Evolutionary conservation across 202 grass and related monocot species (phyloP).

Genomic region (Elaeis oleifera): DNA sequence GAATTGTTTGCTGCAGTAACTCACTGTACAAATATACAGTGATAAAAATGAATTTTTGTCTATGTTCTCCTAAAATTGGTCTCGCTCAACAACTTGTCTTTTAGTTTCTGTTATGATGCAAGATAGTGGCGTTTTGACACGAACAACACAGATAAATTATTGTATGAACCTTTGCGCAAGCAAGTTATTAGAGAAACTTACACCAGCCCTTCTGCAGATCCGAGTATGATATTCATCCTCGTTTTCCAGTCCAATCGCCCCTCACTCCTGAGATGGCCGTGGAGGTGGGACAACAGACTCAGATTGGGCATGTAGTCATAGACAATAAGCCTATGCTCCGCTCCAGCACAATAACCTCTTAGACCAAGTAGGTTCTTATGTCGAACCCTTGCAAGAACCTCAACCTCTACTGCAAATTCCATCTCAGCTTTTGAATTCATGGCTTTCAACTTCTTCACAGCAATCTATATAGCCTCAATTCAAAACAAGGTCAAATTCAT

Average conservation of each 20-base stretch:
- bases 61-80: too few relatives aligned
- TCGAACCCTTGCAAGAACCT: constrained; percentile 61
- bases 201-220: constrained; percentile 64
- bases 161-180: too few relatives aligned
- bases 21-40: too few relatives aligned
- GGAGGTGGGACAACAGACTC: constrained; percentile 70
- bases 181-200: constrained; percentile 9
- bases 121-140: too few relatives aligned
- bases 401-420: constrained; percentile 70
- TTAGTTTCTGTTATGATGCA: too few relatives aligned
- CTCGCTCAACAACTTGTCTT: too few relatives aligned
- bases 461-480: constrained; percentile 32
- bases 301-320: constrained; percentile 95
- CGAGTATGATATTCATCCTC: constrained; percentile 37
- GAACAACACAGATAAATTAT: too few relatives aligned
- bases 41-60: too few relatives aligned
- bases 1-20: too few relatives aligned
- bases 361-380: constrained; percentile 75
- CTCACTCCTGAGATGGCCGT: constrained; percentile 58
- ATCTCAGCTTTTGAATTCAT: constrained; percentile 82
- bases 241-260: constrained; percentile 48
- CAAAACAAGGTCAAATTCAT: too few relatives aligned
- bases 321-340: constrained; percentile 72
- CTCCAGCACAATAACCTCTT: constrained; percentile 62
- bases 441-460: constrained; percentile 77